These are phyloP conservation scores for Pythium guiyangense DNA, from an alignment of 352 stramenopile species.

Conservation along the genomic window DNA sequence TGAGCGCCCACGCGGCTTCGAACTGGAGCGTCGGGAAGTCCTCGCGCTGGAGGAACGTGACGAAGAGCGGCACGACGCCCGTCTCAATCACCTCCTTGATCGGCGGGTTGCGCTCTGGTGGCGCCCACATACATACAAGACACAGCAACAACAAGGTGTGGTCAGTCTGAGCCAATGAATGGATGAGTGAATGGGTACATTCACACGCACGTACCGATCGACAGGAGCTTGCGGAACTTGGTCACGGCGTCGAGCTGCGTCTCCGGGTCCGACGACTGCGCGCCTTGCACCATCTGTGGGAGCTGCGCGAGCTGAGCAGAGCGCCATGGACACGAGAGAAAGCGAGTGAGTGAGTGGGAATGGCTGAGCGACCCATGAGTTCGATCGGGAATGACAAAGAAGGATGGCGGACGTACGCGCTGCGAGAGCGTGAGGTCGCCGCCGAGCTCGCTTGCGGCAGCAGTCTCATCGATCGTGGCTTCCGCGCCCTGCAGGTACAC, in stretches of 20 bases:
- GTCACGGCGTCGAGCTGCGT: constrained; percentile 96
- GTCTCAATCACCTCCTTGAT: constrained; percentile 99
- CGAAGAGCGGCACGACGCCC: constrained; percentile 97
- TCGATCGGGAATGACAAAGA: constrained; percentile 8
- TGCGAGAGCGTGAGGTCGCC: constrained; percentile 50
- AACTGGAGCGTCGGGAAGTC: constrained; percentile 95
- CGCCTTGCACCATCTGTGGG: constrained; percentile 91
- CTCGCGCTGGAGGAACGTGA: constrained; percentile 96
- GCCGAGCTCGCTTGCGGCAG: constrained; percentile 27
- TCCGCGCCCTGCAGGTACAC: constrained; percentile 11
- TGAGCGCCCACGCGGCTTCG: constrained; percentile 99
- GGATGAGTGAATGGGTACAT: not conserved
- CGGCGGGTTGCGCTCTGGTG: constrained; percentile 95
- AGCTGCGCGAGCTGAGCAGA: constrained; percentile 88
- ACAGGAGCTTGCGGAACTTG: constrained; percentile 98
- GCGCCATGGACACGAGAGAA: not conserved
- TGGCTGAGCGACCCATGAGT: not conserved
- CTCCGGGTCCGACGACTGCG: constrained; percentile 89
- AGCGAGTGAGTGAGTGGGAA: constrained; percentile 3
- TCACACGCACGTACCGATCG: constrained; percentile 79
- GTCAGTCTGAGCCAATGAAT: constrained; percentile 1
- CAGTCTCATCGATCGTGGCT: constrained; percentile 19
- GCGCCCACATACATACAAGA: not conserved
- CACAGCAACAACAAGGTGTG: constrained; percentile 8
- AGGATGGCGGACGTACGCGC: constrained; percentile 30